Conservation (phyloP, 129 eudicot genomes). For the Erigeron canadensis region DNA sequence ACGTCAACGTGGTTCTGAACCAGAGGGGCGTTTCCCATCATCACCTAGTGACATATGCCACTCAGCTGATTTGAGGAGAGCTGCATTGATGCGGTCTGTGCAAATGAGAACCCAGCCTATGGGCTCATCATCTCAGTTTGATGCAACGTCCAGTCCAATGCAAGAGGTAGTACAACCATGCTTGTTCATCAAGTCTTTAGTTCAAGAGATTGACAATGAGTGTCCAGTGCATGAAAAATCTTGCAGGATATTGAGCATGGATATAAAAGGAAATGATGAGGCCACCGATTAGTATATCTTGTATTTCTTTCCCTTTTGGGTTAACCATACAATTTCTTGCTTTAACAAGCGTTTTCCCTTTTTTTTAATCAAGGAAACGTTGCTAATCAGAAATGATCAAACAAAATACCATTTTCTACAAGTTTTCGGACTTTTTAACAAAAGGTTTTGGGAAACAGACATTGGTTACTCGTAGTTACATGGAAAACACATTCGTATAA, state of each 20-base stretch:
- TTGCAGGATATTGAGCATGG: slow-evolving; percentile 44
- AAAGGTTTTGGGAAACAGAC: no score
- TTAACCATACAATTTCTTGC: neutral
- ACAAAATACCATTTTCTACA: no score
- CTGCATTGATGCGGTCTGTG: slow-evolving; percentile 86
- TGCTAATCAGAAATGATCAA: neutral
- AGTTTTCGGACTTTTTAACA: no score
- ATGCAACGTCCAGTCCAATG: slow-evolving; percentile 43
- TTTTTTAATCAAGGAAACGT: neutral
- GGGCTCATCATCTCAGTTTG: slow-evolving; percentile 37
- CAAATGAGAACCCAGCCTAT: slow-evolving; percentile 79
- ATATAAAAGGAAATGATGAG: slow-evolving; percentile 47
- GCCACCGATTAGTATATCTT: slow-evolving; percentile 16
- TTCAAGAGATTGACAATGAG: slow-evolving; percentile 50
- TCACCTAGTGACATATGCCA: slow-evolving; percentile 97
- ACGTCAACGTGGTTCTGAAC: slow-evolving; percentile 75
- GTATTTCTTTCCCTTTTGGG: neutral
- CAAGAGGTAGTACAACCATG: slow-evolving; percentile 56
- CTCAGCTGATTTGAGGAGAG: slow-evolving; percentile 89
- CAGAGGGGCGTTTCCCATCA: slow-evolving; percentile 90
- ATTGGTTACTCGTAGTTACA: no score
- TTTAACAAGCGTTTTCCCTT: neutral
- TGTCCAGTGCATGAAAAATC: slow-evolving; percentile 53
- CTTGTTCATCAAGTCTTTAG: slow-evolving; percentile 46
- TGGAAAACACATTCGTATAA: no score